Evolutionary conservation across 2,329 filamentous ascomycete genomes (phyloP), one percentile per base, ranked within the genome.

Genomic region (Microsporum ferrugineum): DNA sequence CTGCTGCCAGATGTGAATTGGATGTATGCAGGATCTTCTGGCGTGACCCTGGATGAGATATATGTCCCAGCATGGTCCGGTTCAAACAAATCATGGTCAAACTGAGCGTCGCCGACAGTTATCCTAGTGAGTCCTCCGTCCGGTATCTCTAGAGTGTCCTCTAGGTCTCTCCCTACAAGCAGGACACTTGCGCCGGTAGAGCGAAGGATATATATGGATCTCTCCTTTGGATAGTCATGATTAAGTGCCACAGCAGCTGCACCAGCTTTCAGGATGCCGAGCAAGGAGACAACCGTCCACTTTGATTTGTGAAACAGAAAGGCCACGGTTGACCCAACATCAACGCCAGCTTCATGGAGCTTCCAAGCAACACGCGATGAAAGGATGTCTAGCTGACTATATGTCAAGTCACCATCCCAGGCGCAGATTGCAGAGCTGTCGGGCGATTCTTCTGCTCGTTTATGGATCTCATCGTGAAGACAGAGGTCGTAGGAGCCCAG

Each of bases 381-480:
- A 62, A 78, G 67, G 3, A 65, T 63, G 17, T 77, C 72, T 47
- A 77, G 63, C 60, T 76, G 68, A 5, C 51, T 61, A 59, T 70
- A 77, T 0, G 72, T 74, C 45, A 77, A 66, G 8, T 61, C 69
- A 27, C 75, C 75, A 56, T 70, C 68, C 66, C 67, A 69, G 14
- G 66, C 63, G 45, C 60, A 59, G 4, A 70, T 59, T 2, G 69
- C 69, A 17, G 62, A 57, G 14, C 61, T 61, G 47, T 65, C 60
- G 33, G 67, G 66, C 5, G 33, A 58, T 17, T 62, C 64, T 34
- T 59, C 64, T 0, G 62, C 66, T 59, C 67, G 68, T 6, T 69
- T 65, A 2, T 65, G 64, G 3, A 75, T 53, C 10, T 69, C 60
- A 5, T 70, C 66, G 31, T 72, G 70, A 1, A 70, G 65, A 34